A percentile compares a stretch with the other conserved stretches of the same genome.
Conservation (phyloP, 148 eudicot genomes). For the Oxyria digyna region DNA sequence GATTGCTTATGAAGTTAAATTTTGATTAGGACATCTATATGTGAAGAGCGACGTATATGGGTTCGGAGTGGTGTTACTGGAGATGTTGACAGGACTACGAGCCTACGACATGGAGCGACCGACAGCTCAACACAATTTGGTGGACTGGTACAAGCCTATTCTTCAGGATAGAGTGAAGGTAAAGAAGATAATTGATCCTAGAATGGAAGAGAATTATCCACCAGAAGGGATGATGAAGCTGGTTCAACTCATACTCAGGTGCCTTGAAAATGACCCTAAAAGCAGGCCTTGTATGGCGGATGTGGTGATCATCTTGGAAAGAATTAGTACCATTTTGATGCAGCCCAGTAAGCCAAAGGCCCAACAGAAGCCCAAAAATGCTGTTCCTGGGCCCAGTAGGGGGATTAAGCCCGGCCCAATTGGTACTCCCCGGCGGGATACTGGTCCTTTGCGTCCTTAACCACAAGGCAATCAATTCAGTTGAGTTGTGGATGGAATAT, state of each 20-base stretch:
- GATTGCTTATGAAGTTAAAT: neutral
- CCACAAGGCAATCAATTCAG: neutral
- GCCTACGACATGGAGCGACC: conserved; percentile 46
- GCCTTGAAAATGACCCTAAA: conserved; percentile 45
- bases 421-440: neutral
- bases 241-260: conserved; percentile 39
- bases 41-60: conserved; percentile 75
- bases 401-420: neutral
- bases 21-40: conserved; percentile 43
- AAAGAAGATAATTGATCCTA: conserved; percentile 45
- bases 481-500: neutral
- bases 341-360: conserved; percentile 16
- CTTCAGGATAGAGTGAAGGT: conserved; percentile 32
- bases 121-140: conserved; percentile 29
- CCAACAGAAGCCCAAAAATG: neutral
- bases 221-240: conserved; percentile 31
- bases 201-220: conserved; percentile 45
- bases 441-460: neutral
- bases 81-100: conserved; percentile 43
- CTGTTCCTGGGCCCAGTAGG: neutral
- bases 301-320: conserved; percentile 31
- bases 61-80: conserved; percentile 69
- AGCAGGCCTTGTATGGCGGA: conserved; percentile 50
- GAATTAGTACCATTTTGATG: conserved; percentile 26
- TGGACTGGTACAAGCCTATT: conserved; percentile 57